Evolutionary conservation across 768 basidiomycete species (phyloP), one percentile per base, ranked within the genome.

Genomic region (Amanita rubescens): DNA sequence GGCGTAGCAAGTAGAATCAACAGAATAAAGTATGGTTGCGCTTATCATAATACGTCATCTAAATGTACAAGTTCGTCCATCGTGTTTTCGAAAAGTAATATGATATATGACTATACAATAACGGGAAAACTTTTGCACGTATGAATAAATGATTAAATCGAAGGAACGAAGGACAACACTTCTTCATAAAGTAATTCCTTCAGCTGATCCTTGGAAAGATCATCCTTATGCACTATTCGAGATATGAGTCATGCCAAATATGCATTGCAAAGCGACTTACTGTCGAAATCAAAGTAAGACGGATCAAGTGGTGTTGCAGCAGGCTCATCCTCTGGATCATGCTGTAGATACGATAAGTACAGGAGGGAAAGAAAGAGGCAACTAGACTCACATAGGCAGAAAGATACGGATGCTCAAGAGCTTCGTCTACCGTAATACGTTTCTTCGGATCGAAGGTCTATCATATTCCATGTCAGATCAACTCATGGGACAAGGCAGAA

Each of bases 251-350:
- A 3, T 20, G 5, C 19, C n/a, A 17, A 45, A 8, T 17, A 15
- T n/a, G 11, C 85, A 60, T 10, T 80, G 72, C 53, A 80, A 75
- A 1, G 84, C 84, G 4, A 41, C 52, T 83, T 81, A 59, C 44
- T 46, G 25, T 91, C 89, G 62, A 92, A 92, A 58, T 91, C 82
- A 61, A 92, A 92, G 68, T 90, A 91, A 1, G 79, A 79, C 0
- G 90, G 83, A 49, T 89, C 83, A 30, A 90, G 73, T 1, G 81
- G 79, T 57, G 80, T 74, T 1, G 94, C 92, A 1, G 80, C 78
- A 0, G 94, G 94, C 64, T 96, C 94, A 63, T 97, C 94, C 11
- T 82, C 80, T 5, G 87, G 81, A 62, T 95, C 94, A 57, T 94
- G 92, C 60, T 94, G 93, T 0, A 90, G 83, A 87, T 89, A 57